Percentiles rank a stretch among this genome's conserved stretches.
These are phyloP conservation scores for Delonix regia DNA, from an alignment of 306 rosid genomes.

Conservation along the genomic window DNA sequence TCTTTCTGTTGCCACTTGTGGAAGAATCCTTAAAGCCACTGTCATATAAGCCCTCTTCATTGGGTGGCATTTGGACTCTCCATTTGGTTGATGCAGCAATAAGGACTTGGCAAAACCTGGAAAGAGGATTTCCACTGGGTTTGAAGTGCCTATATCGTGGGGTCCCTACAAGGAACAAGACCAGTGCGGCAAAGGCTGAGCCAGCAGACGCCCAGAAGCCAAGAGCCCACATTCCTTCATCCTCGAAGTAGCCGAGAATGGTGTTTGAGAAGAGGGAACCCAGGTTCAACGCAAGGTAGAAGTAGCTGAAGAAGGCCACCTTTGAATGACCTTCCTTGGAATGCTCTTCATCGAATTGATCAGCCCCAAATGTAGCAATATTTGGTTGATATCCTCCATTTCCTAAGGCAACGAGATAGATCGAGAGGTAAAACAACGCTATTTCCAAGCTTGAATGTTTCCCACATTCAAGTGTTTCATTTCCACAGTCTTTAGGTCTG, in stretches of 20 bases:
- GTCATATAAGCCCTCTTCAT: slow-evolving; percentile 57
- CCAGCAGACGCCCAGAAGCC: slow-evolving; percentile 92
- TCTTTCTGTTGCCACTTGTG: slow-evolving; percentile 57
- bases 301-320: slow-evolving; percentile 97
- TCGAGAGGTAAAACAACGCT: slow-evolving; percentile 82
- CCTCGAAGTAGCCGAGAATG: slow-evolving; percentile 82
- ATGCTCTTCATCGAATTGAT: slow-evolving; percentile 91
- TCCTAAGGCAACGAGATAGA: slow-evolving; percentile 89
- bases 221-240: slow-evolving; percentile 86
- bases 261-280: slow-evolving; percentile 98
- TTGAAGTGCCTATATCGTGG: slow-evolving; percentile 88
- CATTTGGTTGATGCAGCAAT: slow-evolving; percentile 78
- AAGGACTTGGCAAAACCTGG: slow-evolving; percentile 85
- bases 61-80: slow-evolving; percentile 57
- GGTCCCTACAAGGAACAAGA: slow-evolving; percentile 85
- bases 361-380: slow-evolving; percentile 95
- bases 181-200: slow-evolving; percentile 78
- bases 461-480: slow-evolving; percentile 61
- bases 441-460: slow-evolving; percentile 63
- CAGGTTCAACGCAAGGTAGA: slow-evolving; percentile 91
- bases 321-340: slow-evolving; percentile 69
- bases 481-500: slow-evolving; percentile 87
- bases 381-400: slow-evolving; percentile 97
- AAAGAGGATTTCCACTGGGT: slow-evolving; percentile 89
- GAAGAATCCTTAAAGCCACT: slow-evolving; percentile 53